Conservation (phyloP, 352 stramenopile genomes). For the Phytophthora kernoviae region DNA sequence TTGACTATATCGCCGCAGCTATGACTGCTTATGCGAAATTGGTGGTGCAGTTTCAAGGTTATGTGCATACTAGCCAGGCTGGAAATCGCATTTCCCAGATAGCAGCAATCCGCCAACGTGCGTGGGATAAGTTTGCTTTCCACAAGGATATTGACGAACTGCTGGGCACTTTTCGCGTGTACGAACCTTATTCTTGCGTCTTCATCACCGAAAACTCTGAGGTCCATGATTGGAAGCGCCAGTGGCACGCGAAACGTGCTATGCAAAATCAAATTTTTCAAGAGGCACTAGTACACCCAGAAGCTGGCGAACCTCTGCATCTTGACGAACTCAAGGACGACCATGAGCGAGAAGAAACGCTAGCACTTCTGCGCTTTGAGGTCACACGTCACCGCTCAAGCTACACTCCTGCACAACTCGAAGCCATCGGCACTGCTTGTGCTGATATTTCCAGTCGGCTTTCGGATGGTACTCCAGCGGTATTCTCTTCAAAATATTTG, state of each 20-base stretch:
- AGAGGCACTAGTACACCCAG: constrained; percentile 18
- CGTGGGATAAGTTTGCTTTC: constrained; percentile 33
- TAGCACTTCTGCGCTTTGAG: constrained; percentile 36
- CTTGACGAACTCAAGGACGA: constrained; percentile 26
- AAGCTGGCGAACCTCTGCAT: constrained; percentile 12
- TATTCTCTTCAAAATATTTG: background rate
- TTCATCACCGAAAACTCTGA: constrained; percentile 5
- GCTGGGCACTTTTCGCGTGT: constrained; percentile 9
- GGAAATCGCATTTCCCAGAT: constrained; percentile 27
- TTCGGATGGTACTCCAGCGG: background rate
- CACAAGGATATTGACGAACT: constrained; percentile 41
- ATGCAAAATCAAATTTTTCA: constrained; percentile 16
- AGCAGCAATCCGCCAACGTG: constrained; percentile 22
- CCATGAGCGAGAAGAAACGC: constrained; percentile 30
- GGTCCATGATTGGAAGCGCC: constrained; percentile 35
- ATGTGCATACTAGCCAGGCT: constrained; percentile 11
- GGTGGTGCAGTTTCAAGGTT: constrained; percentile 19
- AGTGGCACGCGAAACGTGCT: constrained; percentile 29
- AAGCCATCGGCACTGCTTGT: constrained; percentile 23
- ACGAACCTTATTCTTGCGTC: background rate
- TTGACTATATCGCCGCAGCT: constrained; percentile 1
- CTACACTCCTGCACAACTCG: constrained; percentile 24
- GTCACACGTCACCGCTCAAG: constrained; percentile 28
- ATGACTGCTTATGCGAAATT: constrained; percentile 13
- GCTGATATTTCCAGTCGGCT: constrained; percentile 26